Evolutionary conservation across 306 rosid species (phyloP).

Genomic region (Albizia julibrissin): DNA sequence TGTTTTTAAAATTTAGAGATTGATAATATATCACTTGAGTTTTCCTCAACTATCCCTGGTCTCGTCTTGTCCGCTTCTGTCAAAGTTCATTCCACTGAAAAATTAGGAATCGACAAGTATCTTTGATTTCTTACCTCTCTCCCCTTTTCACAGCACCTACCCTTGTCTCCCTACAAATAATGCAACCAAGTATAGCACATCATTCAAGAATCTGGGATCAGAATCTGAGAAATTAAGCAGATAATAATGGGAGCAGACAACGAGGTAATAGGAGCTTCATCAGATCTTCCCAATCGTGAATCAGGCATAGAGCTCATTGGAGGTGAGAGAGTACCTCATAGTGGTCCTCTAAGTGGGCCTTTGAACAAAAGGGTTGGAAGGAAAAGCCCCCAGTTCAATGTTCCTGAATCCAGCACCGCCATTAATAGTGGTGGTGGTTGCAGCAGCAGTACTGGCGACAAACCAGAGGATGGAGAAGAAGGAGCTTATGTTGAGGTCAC

Average conservation of each 20-base stretch:
- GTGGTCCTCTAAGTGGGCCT: constrained; percentile 44
- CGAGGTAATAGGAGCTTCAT: constrained; percentile 20
- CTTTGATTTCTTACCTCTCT: not conserved
- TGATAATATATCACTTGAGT: constrained; percentile 13
- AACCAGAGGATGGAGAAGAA: constrained; percentile 27
- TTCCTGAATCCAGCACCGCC: constrained; percentile 8
- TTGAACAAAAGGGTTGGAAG: constrained; percentile 43
- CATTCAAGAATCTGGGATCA: not conserved
- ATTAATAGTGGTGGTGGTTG: not conserved
- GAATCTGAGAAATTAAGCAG: constrained; percentile 13
- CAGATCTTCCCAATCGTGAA: constrained; percentile 37
- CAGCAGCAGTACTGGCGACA: constrained; percentile 24
- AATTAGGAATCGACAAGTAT: not conserved
- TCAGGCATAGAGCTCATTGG: constrained; percentile 45
- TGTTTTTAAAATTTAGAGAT: not conserved
- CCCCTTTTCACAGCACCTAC: not conserved
- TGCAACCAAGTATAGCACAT: not conserved
- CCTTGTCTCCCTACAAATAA: not conserved
- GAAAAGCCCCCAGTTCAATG: constrained; percentile 33
- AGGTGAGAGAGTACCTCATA: constrained; percentile 30
- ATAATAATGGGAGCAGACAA: constrained; percentile 30
- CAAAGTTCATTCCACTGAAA: not conserved
- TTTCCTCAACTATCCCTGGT: not conserved
- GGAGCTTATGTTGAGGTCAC: constrained; percentile 46
- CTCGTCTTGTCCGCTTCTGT: not conserved